These are phyloP conservation scores for Phylloporus rhodoxanthus DNA, from an alignment of 768 basidiomycete species.

Conservation along the genomic window DNA sequence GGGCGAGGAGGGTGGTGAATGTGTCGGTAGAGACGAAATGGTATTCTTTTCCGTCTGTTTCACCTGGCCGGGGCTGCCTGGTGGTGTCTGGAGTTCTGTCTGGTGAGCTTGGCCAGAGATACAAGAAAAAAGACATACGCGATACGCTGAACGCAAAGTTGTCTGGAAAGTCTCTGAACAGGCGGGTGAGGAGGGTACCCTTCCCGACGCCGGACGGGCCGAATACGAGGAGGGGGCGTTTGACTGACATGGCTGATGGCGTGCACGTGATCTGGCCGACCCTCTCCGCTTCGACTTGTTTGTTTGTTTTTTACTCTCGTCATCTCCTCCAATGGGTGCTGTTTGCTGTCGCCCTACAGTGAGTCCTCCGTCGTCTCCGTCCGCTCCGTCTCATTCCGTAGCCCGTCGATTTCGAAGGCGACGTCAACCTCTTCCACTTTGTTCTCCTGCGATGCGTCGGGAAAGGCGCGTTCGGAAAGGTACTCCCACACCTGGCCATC, in stretches of 20 bases:
- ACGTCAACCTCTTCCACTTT: slow-evolving; percentile 96
- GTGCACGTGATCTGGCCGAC: slow-evolving; percentile 14
- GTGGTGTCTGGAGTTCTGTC: slow-evolving; percentile 89
- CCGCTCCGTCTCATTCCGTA: slow-evolving; percentile 26
- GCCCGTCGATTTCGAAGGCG: slow-evolving; percentile 94
- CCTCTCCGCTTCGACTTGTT: slow-evolving; percentile 2
- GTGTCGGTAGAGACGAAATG: slow-evolving; percentile 70
- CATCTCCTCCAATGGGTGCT: slow-evolving; percentile 51
- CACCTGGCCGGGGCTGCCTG: slow-evolving; percentile 74
- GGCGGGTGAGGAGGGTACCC: slow-evolving; percentile 77
- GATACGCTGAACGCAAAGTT: slow-evolving; percentile 92
- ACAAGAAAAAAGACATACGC: slow-evolving; percentile 45
- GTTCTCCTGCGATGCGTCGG: slow-evolving; percentile 93
- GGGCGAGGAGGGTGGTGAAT: slow-evolving; percentile 64
- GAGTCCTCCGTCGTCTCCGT: slow-evolving; percentile 14
- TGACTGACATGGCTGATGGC: slow-evolving; percentile 9
- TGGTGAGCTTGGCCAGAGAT: background rate
- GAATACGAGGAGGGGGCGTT: slow-evolving; percentile 71
- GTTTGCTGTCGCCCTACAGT: slow-evolving; percentile 83
- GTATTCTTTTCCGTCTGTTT: slow-evolving; percentile 78
- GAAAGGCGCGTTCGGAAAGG: slow-evolving; percentile 98
- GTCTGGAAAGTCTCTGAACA: slow-evolving; percentile 77
- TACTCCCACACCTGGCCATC: slow-evolving; percentile 24
- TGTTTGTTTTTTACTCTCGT: slow-evolving; percentile 12
- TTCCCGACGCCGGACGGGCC: slow-evolving; percentile 95